These are phyloP conservation scores for Moniliophthora roreri DNA, from an alignment of 1,284 basidiomycete species.

Conservation along the genomic window DNA sequence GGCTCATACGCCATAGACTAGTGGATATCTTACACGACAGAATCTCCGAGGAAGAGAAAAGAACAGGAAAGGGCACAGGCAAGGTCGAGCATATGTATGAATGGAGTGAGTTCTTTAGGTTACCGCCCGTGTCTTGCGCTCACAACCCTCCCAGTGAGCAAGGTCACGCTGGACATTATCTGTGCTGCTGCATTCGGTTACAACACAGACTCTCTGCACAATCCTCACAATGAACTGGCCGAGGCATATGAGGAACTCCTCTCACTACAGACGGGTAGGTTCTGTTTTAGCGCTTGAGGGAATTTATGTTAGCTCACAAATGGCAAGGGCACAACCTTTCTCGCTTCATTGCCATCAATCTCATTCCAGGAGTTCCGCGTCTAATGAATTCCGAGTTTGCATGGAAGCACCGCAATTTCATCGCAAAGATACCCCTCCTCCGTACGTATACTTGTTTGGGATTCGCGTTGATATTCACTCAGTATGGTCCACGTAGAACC, in stretches of 20 bases:
- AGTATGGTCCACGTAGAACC: constrained; percentile 22
- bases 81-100: constrained; percentile 41
- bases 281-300: background rate
- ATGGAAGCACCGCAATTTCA: constrained; percentile 34
- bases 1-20: constrained; percentile 27
- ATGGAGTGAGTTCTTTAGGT: constrained; percentile 37
- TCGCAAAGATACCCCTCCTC: constrained; percentile 26
- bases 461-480: background rate
- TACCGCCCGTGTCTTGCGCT: background rate
- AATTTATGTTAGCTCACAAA: too few relatives aligned
- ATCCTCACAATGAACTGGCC: constrained; percentile 46
- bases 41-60: background rate
- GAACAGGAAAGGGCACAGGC: constrained; percentile 18
- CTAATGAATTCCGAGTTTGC: constrained; percentile 34
- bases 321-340: constrained; percentile 39
- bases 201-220: constrained; percentile 41
- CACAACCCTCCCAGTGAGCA: constrained; percentile 37
- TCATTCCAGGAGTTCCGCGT: constrained; percentile 34
- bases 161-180: constrained; percentile 51
- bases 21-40: constrained; percentile 34
- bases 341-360: constrained; percentile 33
- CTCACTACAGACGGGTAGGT: constrained; percentile 38
- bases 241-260: constrained; percentile 45
- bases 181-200: constrained; percentile 51
- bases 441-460: constrained; percentile 16